A percentile compares a stretch with the other conserved stretches of the same genome.
Evolutionary conservation across 805 yeast species (phyloP).

Genomic region (Pichia rugopelliculosa): DNA sequence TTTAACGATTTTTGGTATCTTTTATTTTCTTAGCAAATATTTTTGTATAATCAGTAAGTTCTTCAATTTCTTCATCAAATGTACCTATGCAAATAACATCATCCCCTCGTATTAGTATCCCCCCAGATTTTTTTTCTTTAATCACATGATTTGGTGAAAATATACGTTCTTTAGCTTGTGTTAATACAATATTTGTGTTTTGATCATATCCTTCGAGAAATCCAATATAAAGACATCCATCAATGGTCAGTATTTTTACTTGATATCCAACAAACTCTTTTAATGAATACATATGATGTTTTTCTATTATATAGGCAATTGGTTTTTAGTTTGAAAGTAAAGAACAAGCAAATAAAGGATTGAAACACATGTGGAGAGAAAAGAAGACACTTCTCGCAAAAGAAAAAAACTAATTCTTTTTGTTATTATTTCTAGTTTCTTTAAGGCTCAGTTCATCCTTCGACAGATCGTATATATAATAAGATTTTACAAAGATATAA

Average conservation of each 20-base stretch:
- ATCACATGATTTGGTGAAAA: conserved; percentile 35
- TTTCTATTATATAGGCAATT: not conserved
- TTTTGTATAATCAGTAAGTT: conserved; percentile 34
- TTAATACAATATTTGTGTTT: conserved; percentile 51
- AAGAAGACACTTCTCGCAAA: not conserved
- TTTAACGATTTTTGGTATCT: conserved; percentile 26
- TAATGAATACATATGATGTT: conserved; percentile 3
- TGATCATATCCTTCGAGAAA: conserved; percentile 56
- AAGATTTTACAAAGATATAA: not conserved
- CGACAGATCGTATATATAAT: not conserved
- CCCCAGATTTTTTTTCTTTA: conserved; percentile 37
- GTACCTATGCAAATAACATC: conserved; percentile 50
- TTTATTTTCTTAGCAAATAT: conserved; percentile 19
- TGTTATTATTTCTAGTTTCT: not conserved
- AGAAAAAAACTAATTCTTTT: not conserved
- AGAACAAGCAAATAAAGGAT: not conserved
- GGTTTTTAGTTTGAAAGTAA: not conserved
- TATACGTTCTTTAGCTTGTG: conserved; percentile 44
- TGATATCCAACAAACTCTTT: conserved; percentile 21
- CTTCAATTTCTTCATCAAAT: conserved; percentile 38
- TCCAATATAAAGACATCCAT: conserved; percentile 46
- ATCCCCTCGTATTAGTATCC: conserved; percentile 52
- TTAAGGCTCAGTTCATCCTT: not conserved
- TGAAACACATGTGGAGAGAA: no score
- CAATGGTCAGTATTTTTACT: conserved; percentile 51